Base-by-base conservation (phyloP, 768 basidiomycete species). In the Russula dissimulans region DNA sequence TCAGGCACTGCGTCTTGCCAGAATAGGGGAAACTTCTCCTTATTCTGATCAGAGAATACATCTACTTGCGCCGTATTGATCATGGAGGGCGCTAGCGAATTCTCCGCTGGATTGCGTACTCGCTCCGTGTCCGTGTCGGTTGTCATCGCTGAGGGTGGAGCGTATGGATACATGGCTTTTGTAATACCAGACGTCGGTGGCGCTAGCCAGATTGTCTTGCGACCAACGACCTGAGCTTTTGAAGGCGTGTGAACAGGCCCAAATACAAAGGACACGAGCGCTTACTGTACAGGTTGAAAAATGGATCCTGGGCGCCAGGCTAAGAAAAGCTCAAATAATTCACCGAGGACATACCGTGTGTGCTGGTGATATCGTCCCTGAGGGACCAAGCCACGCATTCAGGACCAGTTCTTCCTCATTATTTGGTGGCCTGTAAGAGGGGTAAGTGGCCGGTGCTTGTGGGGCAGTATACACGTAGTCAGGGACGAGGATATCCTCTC, bases 151-250 rank as follows among this genome's bases (percentile, higher is more conserved):
- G 66, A 36, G 32, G 65, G 55, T n/a, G 69, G 60, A 3, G 72
- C 67, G 64, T 74, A 81, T 1, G 84, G 76, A 67, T 85, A 80
- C 89, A 97, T 87, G 48, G 69, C 77, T 2, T 75, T 34, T 18
- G 78, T 74, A 34, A 74, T 68, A 3, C 71, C 66, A 8, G 93
- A 89, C 5, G 91, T 48, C 34, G 61, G 41, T 38, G 61, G 88
- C 0, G 94, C 91, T 54, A 97, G 76, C 93, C 95, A 97, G 26
- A 98, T 81, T 6, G 85, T 89, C 74, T 98, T 98, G 32, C 76
- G 73, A 31, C 97, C 95, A 14, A 90, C 85, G 6, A 97, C 80
- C 76, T 98, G 97, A 0, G 86, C 93, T 94, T 65, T 26, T 26
- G 2, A 6, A 51, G 11, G n/a, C 15, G 18, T 18, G 39, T 62